These are phyloP conservation scores for Naganishia vishniacii DNA, from an alignment of 768 basidiomycete genomes.

Conservation along the genomic window DNA sequence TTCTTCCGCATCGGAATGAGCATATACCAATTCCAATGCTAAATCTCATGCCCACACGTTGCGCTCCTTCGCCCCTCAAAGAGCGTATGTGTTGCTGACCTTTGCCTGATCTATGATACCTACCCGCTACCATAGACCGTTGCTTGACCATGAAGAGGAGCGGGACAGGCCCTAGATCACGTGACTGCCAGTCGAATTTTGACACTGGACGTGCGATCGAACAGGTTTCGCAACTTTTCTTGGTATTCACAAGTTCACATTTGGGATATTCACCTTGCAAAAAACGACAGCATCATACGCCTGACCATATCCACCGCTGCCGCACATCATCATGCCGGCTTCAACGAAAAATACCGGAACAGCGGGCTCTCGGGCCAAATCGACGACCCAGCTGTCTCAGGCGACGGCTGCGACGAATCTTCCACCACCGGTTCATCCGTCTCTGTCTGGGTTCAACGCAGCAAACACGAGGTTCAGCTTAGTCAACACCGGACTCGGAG, in stretches of 20 bases:
- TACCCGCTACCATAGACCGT: too few relatives aligned
- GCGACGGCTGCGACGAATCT: conserved; percentile 28
- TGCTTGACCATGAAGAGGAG: too few relatives aligned
- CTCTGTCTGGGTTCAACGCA: conserved; percentile 41
- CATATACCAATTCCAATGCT: too few relatives aligned
- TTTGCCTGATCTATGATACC: too few relatives aligned
- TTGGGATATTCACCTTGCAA: too few relatives aligned
- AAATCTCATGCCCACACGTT: too few relatives aligned
- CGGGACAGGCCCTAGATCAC: too few relatives aligned
- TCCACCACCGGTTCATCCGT: conserved; percentile 41
- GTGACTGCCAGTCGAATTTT: background rate
- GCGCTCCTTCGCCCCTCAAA: too few relatives aligned
- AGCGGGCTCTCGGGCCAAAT: conserved; percentile 32
- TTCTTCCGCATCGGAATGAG: too few relatives aligned
- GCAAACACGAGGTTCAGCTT: conserved; percentile 39
- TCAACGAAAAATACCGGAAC: conserved; percentile 16
- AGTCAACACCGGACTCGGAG: conserved; percentile 39
- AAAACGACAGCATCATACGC: too few relatives aligned
- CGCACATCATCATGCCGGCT: background rate
- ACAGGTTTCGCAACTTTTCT: background rate
- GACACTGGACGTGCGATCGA: background rate
- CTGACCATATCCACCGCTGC: too few relatives aligned
- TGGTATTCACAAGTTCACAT: background rate
- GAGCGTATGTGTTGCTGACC: too few relatives aligned
- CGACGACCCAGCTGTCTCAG: conserved; percentile 31